Evolutionary conservation across 1,139 yeast species (phyloP).

Genomic region (Kodamaea sp.): DNA sequence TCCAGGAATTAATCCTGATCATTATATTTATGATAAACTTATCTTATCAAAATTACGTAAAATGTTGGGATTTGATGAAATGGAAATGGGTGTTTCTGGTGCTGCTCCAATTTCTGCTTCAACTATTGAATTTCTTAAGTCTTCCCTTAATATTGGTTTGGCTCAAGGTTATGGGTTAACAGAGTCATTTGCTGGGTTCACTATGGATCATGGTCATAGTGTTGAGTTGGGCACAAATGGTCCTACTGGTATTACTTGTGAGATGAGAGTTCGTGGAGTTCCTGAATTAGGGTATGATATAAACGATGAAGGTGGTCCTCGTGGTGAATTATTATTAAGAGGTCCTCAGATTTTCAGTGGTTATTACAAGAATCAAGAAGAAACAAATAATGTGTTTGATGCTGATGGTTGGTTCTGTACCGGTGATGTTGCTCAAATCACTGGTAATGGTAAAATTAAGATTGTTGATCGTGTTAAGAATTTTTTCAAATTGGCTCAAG

Average conservation of each 20-base stretch:
- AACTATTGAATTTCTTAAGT: constrained; percentile 57
- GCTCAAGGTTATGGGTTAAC: constrained; percentile 78
- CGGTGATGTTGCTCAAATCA: constrained; percentile 25
- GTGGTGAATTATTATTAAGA: constrained; percentile 26
- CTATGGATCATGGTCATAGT: constrained; percentile 39
- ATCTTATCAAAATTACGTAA: constrained; percentile 51
- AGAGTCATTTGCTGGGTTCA: constrained; percentile 67
- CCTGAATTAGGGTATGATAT: constrained; percentile 65
- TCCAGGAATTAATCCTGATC: constrained; percentile 25
- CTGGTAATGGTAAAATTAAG: constrained; percentile 16
- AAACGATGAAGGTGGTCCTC: constrained; percentile 27
- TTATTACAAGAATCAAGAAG: constrained; percentile 25
- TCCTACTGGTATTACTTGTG: constrained; percentile 48
- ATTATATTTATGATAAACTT: constrained; percentile 45
- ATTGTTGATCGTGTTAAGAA: constrained; percentile 28
- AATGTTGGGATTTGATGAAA: constrained; percentile 55
- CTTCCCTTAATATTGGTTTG: constrained; percentile 56
- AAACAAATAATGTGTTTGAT: constrained; percentile 20
- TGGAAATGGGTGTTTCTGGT: constrained; percentile 49
- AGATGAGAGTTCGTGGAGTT: constrained; percentile 59
- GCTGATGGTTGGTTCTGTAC: constrained; percentile 27
- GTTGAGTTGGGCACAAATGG: constrained; percentile 65
- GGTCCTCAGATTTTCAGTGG: constrained; percentile 24
- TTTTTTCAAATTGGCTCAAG: constrained; percentile 29
- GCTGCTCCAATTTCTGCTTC: constrained; percentile 71